phyloP scores from a whole-genome alignment of 352 stramenopile genomes.

The Phytophthora podocarpi region DNA sequence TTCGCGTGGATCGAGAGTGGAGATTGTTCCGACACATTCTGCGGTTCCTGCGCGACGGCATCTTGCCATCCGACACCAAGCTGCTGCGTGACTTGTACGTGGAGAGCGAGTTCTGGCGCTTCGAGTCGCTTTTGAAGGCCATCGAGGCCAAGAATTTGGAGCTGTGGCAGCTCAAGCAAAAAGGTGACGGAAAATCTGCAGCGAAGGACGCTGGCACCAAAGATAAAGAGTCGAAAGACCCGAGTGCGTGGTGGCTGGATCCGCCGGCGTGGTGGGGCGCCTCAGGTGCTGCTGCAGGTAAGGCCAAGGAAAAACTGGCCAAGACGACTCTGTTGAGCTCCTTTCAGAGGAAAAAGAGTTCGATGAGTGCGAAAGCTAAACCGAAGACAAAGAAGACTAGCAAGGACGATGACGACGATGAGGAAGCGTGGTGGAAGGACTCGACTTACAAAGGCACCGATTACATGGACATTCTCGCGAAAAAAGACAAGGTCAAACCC shows the following conservation, averaged over 20 bases:
- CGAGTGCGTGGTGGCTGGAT: slow-evolving; percentile 67
- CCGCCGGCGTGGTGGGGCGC: slow-evolving; percentile 69
- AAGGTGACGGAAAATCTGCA: slow-evolving; percentile 2
- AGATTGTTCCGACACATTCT: slow-evolving; percentile 80
- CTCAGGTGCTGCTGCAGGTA: slow-evolving; percentile 4
- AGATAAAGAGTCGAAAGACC: slow-evolving; percentile 23
- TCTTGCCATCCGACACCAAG: slow-evolving; percentile 70
- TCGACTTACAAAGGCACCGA: slow-evolving; percentile 78
- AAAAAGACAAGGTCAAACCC: slow-evolving; percentile 22
- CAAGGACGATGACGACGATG: slow-evolving; percentile 6
- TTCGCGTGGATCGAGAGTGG: slow-evolving; percentile 79
- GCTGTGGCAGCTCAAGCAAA: slow-evolving; percentile 53
- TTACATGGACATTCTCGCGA: slow-evolving; percentile 49
- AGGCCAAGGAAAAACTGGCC: slow-evolving; percentile 29
- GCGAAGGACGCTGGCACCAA: slow-evolving; percentile 4
- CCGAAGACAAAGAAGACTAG: slow-evolving; percentile 11
- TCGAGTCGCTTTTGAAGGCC: slow-evolving; percentile 73
- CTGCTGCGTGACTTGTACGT: slow-evolving; percentile 72
- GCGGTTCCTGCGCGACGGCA: slow-evolving; percentile 77
- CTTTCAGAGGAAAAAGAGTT: slow-evolving; percentile 32
- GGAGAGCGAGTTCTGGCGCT: slow-evolving; percentile 85
- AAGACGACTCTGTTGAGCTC: slow-evolving; percentile 24
- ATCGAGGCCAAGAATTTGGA: slow-evolving; percentile 80
- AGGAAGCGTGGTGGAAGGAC: slow-evolving; percentile 71
- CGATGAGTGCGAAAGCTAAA: background rate